Evolutionary conservation across 1,139 yeast species (phyloP).

Genomic region (Fermentozyma sake): DNA sequence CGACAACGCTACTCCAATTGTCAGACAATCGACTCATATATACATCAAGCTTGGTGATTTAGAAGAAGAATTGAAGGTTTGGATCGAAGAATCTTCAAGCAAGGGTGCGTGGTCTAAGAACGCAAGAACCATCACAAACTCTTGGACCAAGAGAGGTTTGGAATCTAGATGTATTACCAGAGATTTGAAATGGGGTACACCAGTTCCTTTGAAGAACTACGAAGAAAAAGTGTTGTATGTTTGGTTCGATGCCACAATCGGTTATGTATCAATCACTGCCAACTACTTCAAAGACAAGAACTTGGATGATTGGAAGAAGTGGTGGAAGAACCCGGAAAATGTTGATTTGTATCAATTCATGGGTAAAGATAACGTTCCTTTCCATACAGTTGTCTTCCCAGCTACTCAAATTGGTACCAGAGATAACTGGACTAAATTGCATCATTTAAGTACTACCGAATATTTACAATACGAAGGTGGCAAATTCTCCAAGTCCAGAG

Average conservation of each 20-base stretch:
- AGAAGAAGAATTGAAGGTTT: constrained; percentile 65
- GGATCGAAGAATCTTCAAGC: constrained; percentile 66
- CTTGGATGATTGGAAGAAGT: constrained; percentile 59
- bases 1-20: constrained; percentile 76
- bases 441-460: constrained; percentile 91
- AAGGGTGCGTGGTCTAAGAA: constrained; percentile 91
- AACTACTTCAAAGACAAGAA: constrained; percentile 60
- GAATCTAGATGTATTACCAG: constrained; percentile 95
- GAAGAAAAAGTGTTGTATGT: constrained; percentile 90
- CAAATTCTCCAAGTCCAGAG: constrained; percentile 93
- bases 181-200: constrained; percentile 97
- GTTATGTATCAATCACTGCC: constrained; percentile 94
- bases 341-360: constrained; percentile 90
- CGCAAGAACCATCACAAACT: constrained; percentile 78
- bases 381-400: constrained; percentile 98
- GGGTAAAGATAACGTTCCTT: constrained; percentile 99
- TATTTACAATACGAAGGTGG: constrained; percentile 97
- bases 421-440: constrained; percentile 86
- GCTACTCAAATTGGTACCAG: constrained; percentile 83
- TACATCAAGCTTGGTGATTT: constrained; percentile 79
- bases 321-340: constrained; percentile 90
- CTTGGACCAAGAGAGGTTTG: constrained; percentile 93
- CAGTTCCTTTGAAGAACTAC: constrained; percentile 83
- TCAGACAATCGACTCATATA: constrained; percentile 78
- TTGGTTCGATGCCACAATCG: constrained; percentile 98